Conservation (phyloP, 2,329 filamentous ascomycete species). For the Fusarium decemcellulare region DNA sequence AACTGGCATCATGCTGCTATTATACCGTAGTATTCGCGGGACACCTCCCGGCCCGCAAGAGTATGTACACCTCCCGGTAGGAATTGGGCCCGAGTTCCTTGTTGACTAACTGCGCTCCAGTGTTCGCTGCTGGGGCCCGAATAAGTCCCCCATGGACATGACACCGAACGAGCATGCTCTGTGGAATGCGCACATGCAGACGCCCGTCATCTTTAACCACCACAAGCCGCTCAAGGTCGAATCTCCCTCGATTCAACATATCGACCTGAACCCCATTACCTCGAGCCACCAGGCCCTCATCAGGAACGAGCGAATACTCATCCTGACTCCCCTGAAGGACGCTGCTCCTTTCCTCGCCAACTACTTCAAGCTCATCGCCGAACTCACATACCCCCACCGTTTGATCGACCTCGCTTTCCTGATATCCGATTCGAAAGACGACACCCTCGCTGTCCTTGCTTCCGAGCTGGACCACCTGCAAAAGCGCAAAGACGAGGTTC, state of each 20-base stretch:
- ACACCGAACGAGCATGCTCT: conserved; percentile 88
- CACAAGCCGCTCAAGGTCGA: conserved; percentile 91
- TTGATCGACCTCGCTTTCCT: conserved; percentile 97
- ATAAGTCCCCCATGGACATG: conserved; percentile 97
- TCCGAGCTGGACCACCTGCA: conserved; percentile 92
- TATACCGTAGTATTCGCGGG: conserved; percentile 89
- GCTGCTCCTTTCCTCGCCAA: conserved; percentile 85
- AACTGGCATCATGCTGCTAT: conserved; percentile 78
- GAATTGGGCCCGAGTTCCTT: conserved; percentile 43
- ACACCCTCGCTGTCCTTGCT: conserved; percentile 89
- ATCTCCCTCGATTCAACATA: conserved; percentile 80
- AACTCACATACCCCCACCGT: conserved; percentile 93
- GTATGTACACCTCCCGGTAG: conserved; percentile 62
- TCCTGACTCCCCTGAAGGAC: conserved; percentile 94
- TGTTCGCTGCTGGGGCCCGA: conserved; percentile 97
- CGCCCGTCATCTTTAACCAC: conserved; percentile 96
- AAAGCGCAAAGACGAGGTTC: conserved; percentile 81
- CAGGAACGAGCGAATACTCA: conserved; percentile 90
- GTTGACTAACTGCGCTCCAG: conserved; percentile 61
- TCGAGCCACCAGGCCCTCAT: conserved; percentile 83
- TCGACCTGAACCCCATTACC: conserved; percentile 88
- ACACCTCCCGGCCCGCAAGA: conserved; percentile 92
- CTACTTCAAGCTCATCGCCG: conserved; percentile 92
- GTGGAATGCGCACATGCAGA: conserved; percentile 91
- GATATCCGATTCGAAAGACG: conserved; percentile 91